Conservation (phyloP, 2,329 filamentous ascomycete species). For the Colletotrichum horii region DNA sequence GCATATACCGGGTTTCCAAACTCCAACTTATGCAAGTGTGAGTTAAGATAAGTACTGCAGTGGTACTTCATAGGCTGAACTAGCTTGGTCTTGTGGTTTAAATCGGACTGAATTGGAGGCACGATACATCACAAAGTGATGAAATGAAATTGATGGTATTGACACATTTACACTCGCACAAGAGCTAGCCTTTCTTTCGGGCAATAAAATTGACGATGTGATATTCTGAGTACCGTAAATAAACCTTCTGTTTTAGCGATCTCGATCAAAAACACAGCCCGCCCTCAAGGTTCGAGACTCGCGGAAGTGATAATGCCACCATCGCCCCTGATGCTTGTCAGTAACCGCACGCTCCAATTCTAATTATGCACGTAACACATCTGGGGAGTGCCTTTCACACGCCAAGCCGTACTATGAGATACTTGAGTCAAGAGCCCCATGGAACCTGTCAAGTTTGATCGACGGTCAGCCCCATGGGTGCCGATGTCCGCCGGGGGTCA, state of each 20-base stretch:
- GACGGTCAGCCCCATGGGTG: background rate
- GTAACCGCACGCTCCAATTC: background rate
- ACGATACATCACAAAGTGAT: too few relatives aligned
- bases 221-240: background rate
- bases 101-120: too few relatives aligned
- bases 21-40: too few relatives aligned
- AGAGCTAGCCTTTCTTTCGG: background rate
- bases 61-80: too few relatives aligned
- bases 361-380: background rate
- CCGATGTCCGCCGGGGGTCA: background rate
- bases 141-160: too few relatives aligned
- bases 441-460: background rate
- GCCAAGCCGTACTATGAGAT: background rate
- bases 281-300: background rate
- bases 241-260: background rate
- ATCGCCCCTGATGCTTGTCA: background rate
- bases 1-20: too few relatives aligned
- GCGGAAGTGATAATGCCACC: background rate
- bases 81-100: too few relatives aligned
- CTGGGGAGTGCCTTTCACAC: background rate
- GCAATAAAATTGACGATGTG: background rate
- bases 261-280: background rate
- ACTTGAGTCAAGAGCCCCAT: background rate
- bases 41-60: too few relatives aligned
- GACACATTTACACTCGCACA: background rate